Conservation (phyloP, 2,329 filamentous ascomycete genomes). For the Bipolaris bicolor region DNA sequence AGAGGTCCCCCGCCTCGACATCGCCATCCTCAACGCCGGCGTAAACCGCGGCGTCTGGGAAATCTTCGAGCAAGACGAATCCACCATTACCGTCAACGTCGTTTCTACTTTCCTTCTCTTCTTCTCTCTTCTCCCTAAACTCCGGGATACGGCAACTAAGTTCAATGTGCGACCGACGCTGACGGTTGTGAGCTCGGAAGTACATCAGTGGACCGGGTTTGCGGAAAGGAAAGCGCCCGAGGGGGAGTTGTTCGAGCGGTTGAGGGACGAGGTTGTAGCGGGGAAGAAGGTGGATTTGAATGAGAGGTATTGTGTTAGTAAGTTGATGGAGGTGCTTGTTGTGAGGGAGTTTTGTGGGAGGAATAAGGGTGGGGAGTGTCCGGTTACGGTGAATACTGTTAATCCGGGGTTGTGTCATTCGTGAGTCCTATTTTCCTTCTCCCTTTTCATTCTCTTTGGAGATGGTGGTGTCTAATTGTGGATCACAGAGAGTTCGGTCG, state of each 20-base stretch:
- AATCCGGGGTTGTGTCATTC: constrained; percentile 46
- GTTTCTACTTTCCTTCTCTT: constrained; percentile 49
- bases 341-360: constrained; percentile 31
- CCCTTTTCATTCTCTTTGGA: neutral
- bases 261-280: constrained; percentile 26
- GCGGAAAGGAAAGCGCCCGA: constrained; percentile 29
- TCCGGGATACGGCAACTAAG: constrained; percentile 29
- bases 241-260: constrained; percentile 36
- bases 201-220: constrained; percentile 39
- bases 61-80: constrained; percentile 38
- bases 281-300: constrained; percentile 15
- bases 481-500: constrained; percentile 28
- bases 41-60: constrained; percentile 35
- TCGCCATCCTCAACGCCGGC: constrained; percentile 50
- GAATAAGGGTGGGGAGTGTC: constrained; percentile 20
- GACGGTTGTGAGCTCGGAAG: constrained; percentile 42
- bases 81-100: constrained; percentile 49
- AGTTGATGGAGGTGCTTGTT: constrained; percentile 41
- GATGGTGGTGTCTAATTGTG: too few species aligned
- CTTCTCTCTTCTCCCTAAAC: constrained; percentile 34
- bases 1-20: constrained; percentile 43
- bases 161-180: constrained; percentile 38
- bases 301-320: constrained; percentile 38
- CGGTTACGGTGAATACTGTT: constrained; percentile 42
- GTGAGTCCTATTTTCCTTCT: constrained; percentile 19